Conservation (phyloP, 257 asterid species). For the Primulina tabacum region DNA sequence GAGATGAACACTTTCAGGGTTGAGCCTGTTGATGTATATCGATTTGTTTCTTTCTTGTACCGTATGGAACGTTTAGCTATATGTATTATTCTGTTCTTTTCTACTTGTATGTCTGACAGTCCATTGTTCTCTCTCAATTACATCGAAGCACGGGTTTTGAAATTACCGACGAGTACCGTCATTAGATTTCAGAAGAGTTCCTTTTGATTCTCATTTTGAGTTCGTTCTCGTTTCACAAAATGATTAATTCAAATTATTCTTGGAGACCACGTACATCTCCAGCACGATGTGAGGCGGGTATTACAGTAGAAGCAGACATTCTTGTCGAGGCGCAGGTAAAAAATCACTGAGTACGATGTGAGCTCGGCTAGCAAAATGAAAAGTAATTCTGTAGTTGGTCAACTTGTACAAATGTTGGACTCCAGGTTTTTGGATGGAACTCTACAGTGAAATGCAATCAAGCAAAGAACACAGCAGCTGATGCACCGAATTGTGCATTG, state of each 20-base stretch:
- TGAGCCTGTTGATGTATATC: constrained; percentile 38
- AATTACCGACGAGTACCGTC: background rate
- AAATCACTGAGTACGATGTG: no score
- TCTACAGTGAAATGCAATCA: background rate
- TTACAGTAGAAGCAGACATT: background rate
- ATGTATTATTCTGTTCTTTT: constrained; percentile 1
- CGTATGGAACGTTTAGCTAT: constrained; percentile 1
- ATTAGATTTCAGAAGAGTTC: background rate
- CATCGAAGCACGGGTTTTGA: background rate
- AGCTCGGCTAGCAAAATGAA: no score
- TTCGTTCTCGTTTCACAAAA: background rate
- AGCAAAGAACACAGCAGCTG: background rate
- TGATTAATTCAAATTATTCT: background rate
- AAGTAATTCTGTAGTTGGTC: no score
- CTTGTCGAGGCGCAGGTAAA: no score
- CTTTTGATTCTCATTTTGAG: background rate
- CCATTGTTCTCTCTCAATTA: background rate
- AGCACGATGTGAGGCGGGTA: background rate
- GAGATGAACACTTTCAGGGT: constrained; percentile 30
- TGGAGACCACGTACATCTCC: background rate
- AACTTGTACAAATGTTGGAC: no score
- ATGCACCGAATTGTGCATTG: no score
- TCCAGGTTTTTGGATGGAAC: background rate
- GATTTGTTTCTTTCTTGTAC: constrained; percentile 13
- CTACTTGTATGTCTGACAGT: background rate